Percentiles rank a stretch among this genome's conserved stretches.
Conservation (phyloP, 192 early-diverging fungal genomes). For the Endogone sp. region DNA sequence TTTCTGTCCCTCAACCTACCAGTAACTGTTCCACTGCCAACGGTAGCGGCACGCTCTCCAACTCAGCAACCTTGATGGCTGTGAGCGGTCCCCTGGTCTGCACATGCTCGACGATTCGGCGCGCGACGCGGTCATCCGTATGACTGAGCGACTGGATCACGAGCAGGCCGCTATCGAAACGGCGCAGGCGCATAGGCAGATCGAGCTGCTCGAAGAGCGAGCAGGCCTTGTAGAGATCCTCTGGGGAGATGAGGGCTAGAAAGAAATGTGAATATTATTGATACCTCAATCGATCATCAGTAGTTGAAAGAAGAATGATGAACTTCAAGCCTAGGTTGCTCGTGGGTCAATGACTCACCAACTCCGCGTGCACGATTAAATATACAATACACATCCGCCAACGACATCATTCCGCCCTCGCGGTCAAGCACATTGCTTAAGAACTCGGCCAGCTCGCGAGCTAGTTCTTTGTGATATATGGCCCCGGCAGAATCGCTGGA, state of each 20-base stretch:
- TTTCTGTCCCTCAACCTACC: slow-evolving; percentile 25
- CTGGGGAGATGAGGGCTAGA: slow-evolving; percentile 85
- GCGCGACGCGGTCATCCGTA: slow-evolving; percentile 66
- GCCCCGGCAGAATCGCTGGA: slow-evolving; percentile 79
- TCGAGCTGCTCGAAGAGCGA: slow-evolving; percentile 59
- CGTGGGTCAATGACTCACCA: too few relatives aligned
- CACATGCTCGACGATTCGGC: slow-evolving; percentile 49
- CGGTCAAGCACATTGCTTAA: slow-evolving; percentile 61
- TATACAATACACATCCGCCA: slow-evolving; percentile 91
- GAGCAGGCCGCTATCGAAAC: slow-evolving; percentile 78
- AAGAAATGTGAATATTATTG: neutral
- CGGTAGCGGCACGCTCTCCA: slow-evolving; percentile 54
- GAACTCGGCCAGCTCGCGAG: slow-evolving; percentile 83
- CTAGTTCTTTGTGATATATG: slow-evolving; percentile 82
- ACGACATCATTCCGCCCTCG: slow-evolving; percentile 69
- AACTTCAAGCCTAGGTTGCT: too few relatives aligned
- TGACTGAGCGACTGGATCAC: slow-evolving; percentile 65
- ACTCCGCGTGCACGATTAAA: slow-evolving; percentile 93
- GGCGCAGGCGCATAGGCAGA: slow-evolving; percentile 70
- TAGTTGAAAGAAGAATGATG: too few relatives aligned
- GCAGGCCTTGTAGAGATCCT: slow-evolving; percentile 85
- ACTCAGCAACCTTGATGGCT: slow-evolving; percentile 65
- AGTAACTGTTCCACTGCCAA: slow-evolving; percentile 67
- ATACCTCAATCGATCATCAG: too few relatives aligned
- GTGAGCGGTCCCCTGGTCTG: slow-evolving; percentile 51